Conservation (phyloP, 2,329 filamentous ascomycete species). For the Zymoseptoria passerinii region DNA sequence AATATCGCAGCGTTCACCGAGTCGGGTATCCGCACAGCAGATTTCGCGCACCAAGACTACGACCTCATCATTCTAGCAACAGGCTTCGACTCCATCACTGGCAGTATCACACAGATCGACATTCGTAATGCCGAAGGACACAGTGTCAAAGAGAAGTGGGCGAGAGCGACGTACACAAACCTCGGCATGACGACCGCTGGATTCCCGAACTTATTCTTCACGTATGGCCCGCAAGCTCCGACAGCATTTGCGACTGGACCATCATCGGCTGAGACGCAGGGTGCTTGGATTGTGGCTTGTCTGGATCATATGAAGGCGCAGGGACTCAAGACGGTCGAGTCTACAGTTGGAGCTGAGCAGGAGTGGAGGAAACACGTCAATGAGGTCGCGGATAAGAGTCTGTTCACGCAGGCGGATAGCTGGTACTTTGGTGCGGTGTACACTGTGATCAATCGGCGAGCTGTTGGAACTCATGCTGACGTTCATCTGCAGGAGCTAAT, state of each 20-base stretch:
- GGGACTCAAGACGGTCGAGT: conserved; percentile 18
- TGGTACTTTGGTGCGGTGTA: conserved; percentile 28
- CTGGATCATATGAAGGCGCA: conserved; percentile 14
- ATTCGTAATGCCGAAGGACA: conserved; percentile 30
- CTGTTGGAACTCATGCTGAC: neutral
- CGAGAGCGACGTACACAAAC: conserved; percentile 29
- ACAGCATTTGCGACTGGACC: conserved; percentile 35
- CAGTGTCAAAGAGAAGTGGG: conserved; percentile 11
- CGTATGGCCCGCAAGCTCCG: conserved; percentile 36
- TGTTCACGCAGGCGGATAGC: conserved; percentile 15
- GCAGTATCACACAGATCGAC: conserved; percentile 28
- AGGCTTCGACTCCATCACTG: conserved; percentile 33
- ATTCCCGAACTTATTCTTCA: conserved; percentile 31
- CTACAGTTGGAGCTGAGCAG: conserved; percentile 21
- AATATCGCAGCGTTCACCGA: conserved; percentile 32
- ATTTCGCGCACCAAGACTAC: conserved; percentile 33
- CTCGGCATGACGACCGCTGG: conserved; percentile 26
- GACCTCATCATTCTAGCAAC: conserved; percentile 36
- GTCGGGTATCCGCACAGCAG: conserved; percentile 31
- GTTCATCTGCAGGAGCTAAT: conserved; percentile 18
- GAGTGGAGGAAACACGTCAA: conserved; percentile 25
- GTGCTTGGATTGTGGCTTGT: conserved; percentile 25
- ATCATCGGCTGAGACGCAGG: conserved; percentile 30
- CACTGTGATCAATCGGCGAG: too few species aligned
- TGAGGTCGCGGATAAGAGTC: conserved; percentile 36